Base-by-base conservation (phyloP, 495 filamentous ascomycete species). In the Xylaria scruposa region DNA sequence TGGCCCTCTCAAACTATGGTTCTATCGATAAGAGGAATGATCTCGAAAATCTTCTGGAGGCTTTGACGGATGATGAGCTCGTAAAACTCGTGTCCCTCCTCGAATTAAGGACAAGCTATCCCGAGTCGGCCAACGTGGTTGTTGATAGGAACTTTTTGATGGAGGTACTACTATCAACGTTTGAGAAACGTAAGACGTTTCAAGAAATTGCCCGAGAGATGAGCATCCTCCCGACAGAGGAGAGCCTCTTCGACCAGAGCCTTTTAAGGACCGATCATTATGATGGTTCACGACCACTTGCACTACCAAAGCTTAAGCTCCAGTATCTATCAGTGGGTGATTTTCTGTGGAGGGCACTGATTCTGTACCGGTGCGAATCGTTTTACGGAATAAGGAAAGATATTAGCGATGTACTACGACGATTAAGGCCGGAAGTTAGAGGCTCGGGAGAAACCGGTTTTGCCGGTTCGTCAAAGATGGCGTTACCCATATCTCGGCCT, bases 311-410 rank as follows among this genome's bases (percentile, higher is more conserved):
- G 75, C 82, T 98, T 62, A 98, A 97, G 77, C 86, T 99, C 51
- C 96, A 98, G 75, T 98, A 99, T 78, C 87, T 99, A 33, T 95
- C 94, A 9, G 89, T 97, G 44, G 94, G 96, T 4, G 96, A 99
- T 79, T 98, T 98, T 74, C 87, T 99, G 12, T 98, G 94, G 94
- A 88, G 96, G 47, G 93, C 95, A 17, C 92, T 98, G 75, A 86
- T 96, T 31, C 87, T 98, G 4, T 93, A 97, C 77, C 89, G 96
- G 29, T 94, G 90, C 72, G 96, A 99, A 80, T 89, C 96, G 3
- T 98, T 98, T 77, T 98, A 94, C 82, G 94, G 93, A 67, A 95
- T 99, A 68, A 89, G 95, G 38, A 94, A 93, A 75, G 92, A 98
- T 73, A 90, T 99, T 73, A 93, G 97, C 77, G 89, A 92, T 44